Evolutionary conservation across 2,329 filamentous ascomycete genomes (phyloP).

Genomic region (Ploettnerulaceae sp.): DNA sequence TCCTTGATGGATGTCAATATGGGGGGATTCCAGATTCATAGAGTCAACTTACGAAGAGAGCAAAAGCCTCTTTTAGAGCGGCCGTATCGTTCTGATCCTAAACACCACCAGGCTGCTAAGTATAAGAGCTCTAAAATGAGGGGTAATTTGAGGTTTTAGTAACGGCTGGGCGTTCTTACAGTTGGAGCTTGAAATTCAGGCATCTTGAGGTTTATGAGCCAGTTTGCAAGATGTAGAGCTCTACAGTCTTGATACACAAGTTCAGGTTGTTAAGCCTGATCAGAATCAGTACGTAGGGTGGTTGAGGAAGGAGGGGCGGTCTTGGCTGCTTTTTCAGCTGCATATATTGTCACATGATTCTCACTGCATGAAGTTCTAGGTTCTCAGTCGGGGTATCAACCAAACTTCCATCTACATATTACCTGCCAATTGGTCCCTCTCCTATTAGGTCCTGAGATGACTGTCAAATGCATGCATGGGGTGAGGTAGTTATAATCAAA

Average conservation of each 20-base stretch:
- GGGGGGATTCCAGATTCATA: background rate
- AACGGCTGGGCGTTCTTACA: background rate
- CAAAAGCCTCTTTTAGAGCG: slow-evolving; percentile 19
- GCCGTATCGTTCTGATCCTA: slow-evolving; percentile 6
- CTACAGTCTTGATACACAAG: too few species aligned
- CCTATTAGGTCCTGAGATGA: too few species aligned
- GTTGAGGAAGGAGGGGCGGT: slow-evolving; percentile 6
- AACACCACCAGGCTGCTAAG: background rate
- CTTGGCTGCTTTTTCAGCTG: background rate
- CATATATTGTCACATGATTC: slow-evolving; percentile 3
- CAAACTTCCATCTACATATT: too few species aligned
- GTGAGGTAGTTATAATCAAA: too few species aligned
- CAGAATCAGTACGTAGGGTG: too few species aligned
- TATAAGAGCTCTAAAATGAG: background rate
- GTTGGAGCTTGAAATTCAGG: slow-evolving; percentile 1
- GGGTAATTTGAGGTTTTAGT: background rate
- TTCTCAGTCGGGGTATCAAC: background rate
- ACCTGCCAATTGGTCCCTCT: too few species aligned
- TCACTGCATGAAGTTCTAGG: background rate
- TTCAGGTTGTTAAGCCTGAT: too few species aligned
- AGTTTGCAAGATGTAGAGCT: background rate
- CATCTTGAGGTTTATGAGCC: background rate
- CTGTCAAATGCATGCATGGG: too few species aligned
- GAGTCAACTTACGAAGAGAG: slow-evolving; percentile 15
- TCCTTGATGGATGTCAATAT: background rate